Conservation (phyloP, 345 rosid genomes). For the Dovyalis caffra region DNA sequence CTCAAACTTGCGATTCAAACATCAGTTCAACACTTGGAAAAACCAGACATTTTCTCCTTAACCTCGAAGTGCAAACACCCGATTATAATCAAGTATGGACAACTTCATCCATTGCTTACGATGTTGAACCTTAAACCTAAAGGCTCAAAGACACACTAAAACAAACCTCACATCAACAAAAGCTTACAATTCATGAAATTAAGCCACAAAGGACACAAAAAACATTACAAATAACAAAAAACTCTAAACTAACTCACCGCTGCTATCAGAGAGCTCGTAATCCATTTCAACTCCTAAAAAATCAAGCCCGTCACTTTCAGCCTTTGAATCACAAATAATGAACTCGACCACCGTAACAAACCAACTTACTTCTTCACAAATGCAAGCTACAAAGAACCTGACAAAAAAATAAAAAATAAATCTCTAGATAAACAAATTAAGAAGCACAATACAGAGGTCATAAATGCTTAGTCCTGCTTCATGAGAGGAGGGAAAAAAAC, state of each 20-base stretch:
- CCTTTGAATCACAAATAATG: background rate
- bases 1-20: background rate
- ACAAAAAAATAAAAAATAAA: slow-evolving; percentile 10
- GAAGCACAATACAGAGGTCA: background rate
- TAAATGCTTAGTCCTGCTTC: background rate
- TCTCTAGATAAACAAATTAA: background rate
- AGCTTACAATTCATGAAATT: background rate
- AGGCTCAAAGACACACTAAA: background rate
- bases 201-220: background rate
- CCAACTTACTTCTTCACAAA: background rate
- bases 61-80: background rate
- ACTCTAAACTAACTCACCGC: slow-evolving; percentile 31
- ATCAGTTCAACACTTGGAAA: background rate
- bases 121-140: background rate
- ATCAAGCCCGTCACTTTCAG: background rate
- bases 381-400: slow-evolving; percentile 16
- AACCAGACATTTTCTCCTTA: background rate
- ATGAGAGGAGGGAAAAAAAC: background rate
- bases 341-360: background rate
- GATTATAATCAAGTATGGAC: too few relatives aligned
- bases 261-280: slow-evolving; percentile 40
- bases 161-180: background rate
- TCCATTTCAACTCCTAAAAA: slow-evolving; percentile 30
- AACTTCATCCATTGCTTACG: background rate
- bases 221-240: background rate